Evolutionary conservation across 2,329 filamentous ascomycete species (phyloP), one percentile per base, ranked within the genome.

Genomic region (Gliomastix tumulicola): DNA sequence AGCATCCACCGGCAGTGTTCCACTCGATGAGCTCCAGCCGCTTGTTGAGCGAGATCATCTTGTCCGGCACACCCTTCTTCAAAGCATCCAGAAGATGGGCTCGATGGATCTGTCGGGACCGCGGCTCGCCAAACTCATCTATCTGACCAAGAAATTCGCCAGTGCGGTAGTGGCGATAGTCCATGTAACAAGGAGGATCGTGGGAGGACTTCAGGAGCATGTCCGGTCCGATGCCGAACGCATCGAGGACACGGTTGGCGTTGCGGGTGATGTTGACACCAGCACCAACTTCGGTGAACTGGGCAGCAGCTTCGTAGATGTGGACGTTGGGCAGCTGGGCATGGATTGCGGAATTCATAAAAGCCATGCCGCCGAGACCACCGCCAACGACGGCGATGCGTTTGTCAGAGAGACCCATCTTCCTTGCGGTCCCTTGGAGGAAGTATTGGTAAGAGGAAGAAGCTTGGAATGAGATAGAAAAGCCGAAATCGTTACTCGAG

Each of bases 181-280:
- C 46, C 50, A 57, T 54, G 27, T 55, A 58, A 33, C 41, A 47
- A 31, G 41, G 54, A 40, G 46, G 47, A 21, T 61, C 48, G 19
- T 46, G 48, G 1, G 59, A 54, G 11, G 56, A 63, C 32, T 53
- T 58, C 35, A 48, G 35, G 12, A 38, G 12, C 38, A 38, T 41
- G 20, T 37, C 35, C 10, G 25, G 18, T 6, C 39, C 32, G 25
- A 36, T 19, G 10, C 37, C 39, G 13, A 44, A 30, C 16, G 40
- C 34, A 27, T 41, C 40, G 7, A 42, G 34, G 16, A 42, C 17
- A 10, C 55, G 54, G 42, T 72, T 62, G 3, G 69, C 68, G 41
- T 71, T 72, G n/a, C 68, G 67, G 7, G 60, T 66, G 44, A 73
- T 66, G 4, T 66, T 69, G 19, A 75, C 66, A 7, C 70, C 71